phyloP scores from a whole-genome alignment of 2,329 filamentous ascomycete genomes.

The Phialemoniopsis sp. region DNA sequence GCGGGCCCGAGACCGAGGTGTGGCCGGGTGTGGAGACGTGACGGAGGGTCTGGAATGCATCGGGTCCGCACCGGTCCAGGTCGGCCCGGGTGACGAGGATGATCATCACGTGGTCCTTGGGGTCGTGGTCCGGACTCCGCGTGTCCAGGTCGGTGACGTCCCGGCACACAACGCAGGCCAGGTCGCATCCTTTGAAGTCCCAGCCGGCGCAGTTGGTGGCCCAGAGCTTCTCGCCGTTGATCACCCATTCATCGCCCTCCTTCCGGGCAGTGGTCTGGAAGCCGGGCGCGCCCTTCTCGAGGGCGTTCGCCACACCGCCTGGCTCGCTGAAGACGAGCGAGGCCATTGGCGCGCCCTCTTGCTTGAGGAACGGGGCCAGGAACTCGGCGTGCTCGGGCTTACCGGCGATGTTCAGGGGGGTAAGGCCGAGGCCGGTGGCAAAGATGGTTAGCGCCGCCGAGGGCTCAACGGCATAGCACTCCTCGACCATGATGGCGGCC shows the following conservation, averaged over 20 bases:
- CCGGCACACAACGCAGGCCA: conserved; percentile 48
- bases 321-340: conserved; percentile 49
- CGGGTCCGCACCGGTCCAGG: conserved; percentile 35
- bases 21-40: conserved; percentile 41
- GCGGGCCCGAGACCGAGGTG: conserved; percentile 42
- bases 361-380: conserved; percentile 38
- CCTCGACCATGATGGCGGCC: conserved; percentile 45
- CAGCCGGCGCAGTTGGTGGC: conserved; percentile 49
- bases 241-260: conserved; percentile 44
- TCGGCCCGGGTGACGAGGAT: conserved; percentile 43
- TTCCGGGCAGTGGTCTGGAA: conserved; percentile 41
- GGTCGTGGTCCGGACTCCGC: background rate
- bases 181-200: conserved; percentile 46
- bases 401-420: conserved; percentile 40
- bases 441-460: conserved; percentile 46
- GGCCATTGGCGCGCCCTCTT: conserved; percentile 40
- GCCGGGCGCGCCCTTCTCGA: conserved; percentile 42
- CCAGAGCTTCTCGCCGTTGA: conserved; percentile 54
- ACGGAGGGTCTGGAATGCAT: conserved; percentile 38
- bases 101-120: conserved; percentile 31
- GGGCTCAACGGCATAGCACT: conserved; percentile 46
- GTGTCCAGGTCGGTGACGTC: conserved; percentile 15
- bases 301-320: conserved; percentile 43
- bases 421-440: conserved; percentile 45
- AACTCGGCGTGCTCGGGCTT: conserved; percentile 35